Conservation (phyloP, 805 yeast genomes). For the Wickerhamomyces silvicola region DNA sequence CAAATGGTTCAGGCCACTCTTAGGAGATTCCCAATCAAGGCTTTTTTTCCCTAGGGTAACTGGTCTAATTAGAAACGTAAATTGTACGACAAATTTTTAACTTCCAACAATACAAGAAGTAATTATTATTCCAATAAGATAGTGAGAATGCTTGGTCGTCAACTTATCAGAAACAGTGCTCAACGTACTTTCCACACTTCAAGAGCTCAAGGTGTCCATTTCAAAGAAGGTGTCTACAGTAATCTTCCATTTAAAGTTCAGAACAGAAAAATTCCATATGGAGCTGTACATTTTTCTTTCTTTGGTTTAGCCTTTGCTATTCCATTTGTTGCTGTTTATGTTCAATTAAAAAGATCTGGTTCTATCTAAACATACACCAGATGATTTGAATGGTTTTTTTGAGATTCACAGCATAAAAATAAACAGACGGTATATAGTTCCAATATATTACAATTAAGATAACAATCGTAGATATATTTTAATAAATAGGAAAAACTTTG, state of each 20-base stretch:
- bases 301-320: conserved; percentile 63
- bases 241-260: conserved; percentile 94
- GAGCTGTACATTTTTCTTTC: conserved; percentile 74
- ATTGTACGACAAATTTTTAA: too few species aligned
- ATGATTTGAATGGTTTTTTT: background rate
- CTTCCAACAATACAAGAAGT: background rate
- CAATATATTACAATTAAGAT: conserved; percentile 2
- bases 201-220: conserved; percentile 42
- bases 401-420: background rate
- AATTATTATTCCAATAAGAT: background rate
- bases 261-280: conserved; percentile 87
- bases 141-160: conserved; percentile 26
- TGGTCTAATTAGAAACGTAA: too few species aligned
- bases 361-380: conserved; percentile 24
- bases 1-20: too few species aligned
- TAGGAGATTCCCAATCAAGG: too few species aligned
- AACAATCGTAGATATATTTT: too few species aligned
- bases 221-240: conserved; percentile 78
- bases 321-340: conserved; percentile 74
- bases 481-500: too few species aligned
- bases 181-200: conserved; percentile 52
- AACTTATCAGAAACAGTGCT: conserved; percentile 23
- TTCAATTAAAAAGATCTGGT: conserved; percentile 88
- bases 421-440: background rate
- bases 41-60: too few species aligned